Percentiles rank a stretch among this genome's conserved stretches.
phyloP scores from a whole-genome alignment of 2,329 filamentous ascomycete genomes.

The Tetracladium maxilliforme region DNA sequence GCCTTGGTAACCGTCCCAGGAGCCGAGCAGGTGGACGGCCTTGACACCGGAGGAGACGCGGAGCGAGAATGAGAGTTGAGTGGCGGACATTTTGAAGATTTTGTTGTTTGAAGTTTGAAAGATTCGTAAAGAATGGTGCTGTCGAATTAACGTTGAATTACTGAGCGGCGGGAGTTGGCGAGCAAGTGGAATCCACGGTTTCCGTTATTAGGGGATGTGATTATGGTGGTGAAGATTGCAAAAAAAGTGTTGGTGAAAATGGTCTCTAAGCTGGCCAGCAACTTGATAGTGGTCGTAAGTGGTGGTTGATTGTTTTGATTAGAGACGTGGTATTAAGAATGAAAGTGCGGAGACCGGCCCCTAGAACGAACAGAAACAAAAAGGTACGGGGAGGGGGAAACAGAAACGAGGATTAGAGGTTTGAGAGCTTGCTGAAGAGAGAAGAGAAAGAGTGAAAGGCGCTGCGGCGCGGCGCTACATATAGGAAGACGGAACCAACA shows the following conservation, averaged over 20 bases:
- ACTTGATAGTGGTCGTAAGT: too few relatives aligned
- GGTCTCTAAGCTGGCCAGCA: too few relatives aligned
- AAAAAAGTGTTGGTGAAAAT: too few relatives aligned
- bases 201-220: too few relatives aligned
- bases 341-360: too few relatives aligned
- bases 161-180: conserved; percentile 6
- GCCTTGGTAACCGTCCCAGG: conserved; percentile 93
- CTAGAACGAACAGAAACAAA: conserved; percentile 23
- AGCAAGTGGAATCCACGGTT: too few relatives aligned
- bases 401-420: conserved; percentile 32
- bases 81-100: conserved; percentile 60
- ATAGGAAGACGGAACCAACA: too few relatives aligned
- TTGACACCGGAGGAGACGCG: conserved; percentile 94
- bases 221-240: too few relatives aligned
- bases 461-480: too few relatives aligned
- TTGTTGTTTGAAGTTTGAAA: conserved; percentile 21
- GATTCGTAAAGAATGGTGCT: conserved; percentile 8
- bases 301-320: too few relatives aligned
- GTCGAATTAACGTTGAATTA: conserved; percentile 1
- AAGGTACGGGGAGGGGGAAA: conserved; percentile 21
- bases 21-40: conserved; percentile 92
- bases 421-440: conserved; percentile 53
- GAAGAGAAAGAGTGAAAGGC: conserved; percentile 10
- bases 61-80: conserved; percentile 91
- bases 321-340: too few relatives aligned